Evolutionary conservation across 2,329 filamentous ascomycete species (phyloP).

Genomic region (Leptosphaerulina australis): DNA sequence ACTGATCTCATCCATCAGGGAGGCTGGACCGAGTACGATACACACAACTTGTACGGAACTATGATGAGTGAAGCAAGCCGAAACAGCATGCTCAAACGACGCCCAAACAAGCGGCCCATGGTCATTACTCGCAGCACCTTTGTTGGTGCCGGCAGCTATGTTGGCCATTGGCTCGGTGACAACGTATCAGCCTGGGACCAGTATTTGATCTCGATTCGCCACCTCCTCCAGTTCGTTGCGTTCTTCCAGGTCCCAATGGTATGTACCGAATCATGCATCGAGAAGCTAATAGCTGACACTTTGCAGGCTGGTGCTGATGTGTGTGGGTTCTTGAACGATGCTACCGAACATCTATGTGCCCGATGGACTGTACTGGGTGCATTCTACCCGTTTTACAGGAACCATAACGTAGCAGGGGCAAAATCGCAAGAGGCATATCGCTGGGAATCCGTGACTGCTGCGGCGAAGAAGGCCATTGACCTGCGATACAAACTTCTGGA

Average conservation of each 20-base stretch:
- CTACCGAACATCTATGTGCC: conserved; percentile 71
- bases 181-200: conserved; percentile 53
- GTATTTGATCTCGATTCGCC: conserved; percentile 50
- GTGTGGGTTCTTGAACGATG: conserved; percentile 73
- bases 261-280: not conserved
- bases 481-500: conserved; percentile 78
- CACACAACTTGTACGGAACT: conserved; percentile 76
- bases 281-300: not conserved
- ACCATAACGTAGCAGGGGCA: conserved; percentile 72
- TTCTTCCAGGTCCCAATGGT: conserved; percentile 56
- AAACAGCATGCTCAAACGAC: conserved; percentile 71
- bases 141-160: conserved; percentile 68
- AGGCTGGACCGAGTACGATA: conserved; percentile 72
- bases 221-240: conserved; percentile 53
- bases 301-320: conserved; percentile 63
- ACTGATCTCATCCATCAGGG: conserved; percentile 72
- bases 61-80: conserved; percentile 74
- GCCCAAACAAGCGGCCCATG: conserved; percentile 68
- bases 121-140: conserved; percentile 81
- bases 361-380: conserved; percentile 75
- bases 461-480: conserved; percentile 70
- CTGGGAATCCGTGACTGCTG: conserved; percentile 67
- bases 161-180: conserved; percentile 66
- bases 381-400: conserved; percentile 75
- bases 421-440: conserved; percentile 58